Conservation (phyloP, 2,329 filamentous ascomycete species). For the Ramichloridium luteum region DNA sequence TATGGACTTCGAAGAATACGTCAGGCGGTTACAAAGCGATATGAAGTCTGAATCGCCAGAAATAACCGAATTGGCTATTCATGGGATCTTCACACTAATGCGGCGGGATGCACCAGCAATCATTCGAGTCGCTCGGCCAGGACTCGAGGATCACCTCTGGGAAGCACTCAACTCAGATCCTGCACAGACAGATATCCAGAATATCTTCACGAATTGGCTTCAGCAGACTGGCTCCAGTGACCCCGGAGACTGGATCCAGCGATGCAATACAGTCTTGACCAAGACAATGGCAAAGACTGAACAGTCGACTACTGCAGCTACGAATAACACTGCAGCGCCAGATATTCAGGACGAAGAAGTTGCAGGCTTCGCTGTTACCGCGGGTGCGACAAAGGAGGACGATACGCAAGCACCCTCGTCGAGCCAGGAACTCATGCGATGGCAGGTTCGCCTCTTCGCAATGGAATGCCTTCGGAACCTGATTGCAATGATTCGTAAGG, state of each 20-base stretch:
- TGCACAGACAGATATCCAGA: slow-evolving; percentile 65
- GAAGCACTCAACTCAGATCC: slow-evolving; percentile 69
- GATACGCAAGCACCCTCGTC: slow-evolving; percentile 27
- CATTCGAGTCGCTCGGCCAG: slow-evolving; percentile 58
- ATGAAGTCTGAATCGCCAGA: slow-evolving; percentile 56
- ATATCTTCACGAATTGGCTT: slow-evolving; percentile 85
- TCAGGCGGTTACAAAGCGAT: slow-evolving; percentile 67
- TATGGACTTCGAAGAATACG: slow-evolving; percentile 73
- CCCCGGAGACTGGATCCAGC: slow-evolving; percentile 73
- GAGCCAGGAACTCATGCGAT: slow-evolving; percentile 76
- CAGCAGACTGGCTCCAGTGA: slow-evolving; percentile 74
- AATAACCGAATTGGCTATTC: slow-evolving; percentile 70
- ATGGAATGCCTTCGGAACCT: slow-evolving; percentile 81
- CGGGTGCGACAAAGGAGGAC: slow-evolving; percentile 41
- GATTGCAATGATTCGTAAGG: slow-evolving; percentile 64
- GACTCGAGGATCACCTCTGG: slow-evolving; percentile 87
- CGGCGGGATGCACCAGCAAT: slow-evolving; percentile 79
- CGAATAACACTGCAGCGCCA: slow-evolving; percentile 41
- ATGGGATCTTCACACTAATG: slow-evolving; percentile 90
- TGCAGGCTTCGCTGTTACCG: slow-evolving; percentile 78
- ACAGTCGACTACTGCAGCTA: slow-evolving; percentile 32
- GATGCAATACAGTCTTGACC: slow-evolving; percentile 77
- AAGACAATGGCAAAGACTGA: slow-evolving; percentile 64
- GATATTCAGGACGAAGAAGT: slow-evolving; percentile 94
- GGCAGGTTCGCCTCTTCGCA: slow-evolving; percentile 91